Evolutionary conservation across 306 rosid genomes (phyloP), one percentile per base, ranked within the genome.

Genomic region (Inga oerstediana): DNA sequence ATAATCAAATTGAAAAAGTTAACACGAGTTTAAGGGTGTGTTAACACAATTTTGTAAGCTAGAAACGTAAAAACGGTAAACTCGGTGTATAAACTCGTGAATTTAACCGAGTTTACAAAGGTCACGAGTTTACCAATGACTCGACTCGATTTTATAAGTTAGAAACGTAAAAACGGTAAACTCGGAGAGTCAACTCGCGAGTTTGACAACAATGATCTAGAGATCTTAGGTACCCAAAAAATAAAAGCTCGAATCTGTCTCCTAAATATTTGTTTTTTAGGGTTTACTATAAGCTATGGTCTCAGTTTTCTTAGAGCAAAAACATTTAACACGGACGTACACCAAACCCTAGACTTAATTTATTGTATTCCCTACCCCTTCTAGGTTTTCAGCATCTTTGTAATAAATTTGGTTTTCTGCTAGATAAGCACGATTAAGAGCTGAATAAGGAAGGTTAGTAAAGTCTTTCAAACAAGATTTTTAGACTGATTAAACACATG

Each of bases 231-330:
- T 44, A 11, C 35, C 15, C 9, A 2, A 10, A 20, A 76, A 48
- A 39, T 37, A 39, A 71, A 64, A 82, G 67, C 34, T 13, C 10
- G 61, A 46, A 43, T 73, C 62, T 71, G 83, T 56, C 62, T 37
- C 39, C 80, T 82, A 85, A 76, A 35, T 82, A 24, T 27, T 11
- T 62, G 17, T 27, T 12, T 76, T 62, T 12, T 82, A 82, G 86
- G 86, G 80, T 70, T 84, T 58, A 69, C 82, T 68, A 81, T 78
- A 78, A 75, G 79, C 72, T 22, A 27, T 62, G 70, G 82, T 70
- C 81, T 37, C 20, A 35, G 74, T 35, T 10, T 68, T 35, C 44
- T 17, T 68, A 51, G 62, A 56, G 15, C 72, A 2, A 34, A 34
- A 34, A 8, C 41, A 16, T 15, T 67, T 34, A 39, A 12, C 24